Conservation (phyloP, 139 green algal genomes). For the Micractinium conductrix region DNA sequence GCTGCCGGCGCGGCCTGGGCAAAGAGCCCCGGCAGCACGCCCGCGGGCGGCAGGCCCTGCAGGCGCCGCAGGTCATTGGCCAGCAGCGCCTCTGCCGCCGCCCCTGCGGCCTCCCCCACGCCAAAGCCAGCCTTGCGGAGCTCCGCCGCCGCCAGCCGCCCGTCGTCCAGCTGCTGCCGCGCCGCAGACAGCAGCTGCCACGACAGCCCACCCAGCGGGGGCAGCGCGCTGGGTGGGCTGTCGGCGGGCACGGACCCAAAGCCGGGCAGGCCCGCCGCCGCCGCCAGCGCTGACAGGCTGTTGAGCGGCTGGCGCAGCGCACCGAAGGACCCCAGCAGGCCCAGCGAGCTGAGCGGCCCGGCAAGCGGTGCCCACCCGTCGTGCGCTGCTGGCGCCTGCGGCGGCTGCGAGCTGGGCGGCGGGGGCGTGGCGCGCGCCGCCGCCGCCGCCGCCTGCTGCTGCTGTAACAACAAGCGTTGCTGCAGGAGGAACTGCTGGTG, state of each 20-base stretch:
- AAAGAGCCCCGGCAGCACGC: neutral
- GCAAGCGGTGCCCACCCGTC: too few species aligned
- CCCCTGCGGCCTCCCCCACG: neutral
- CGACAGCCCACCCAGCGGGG: neutral
- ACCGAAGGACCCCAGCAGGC: too few species aligned
- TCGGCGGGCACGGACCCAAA: too few species aligned
- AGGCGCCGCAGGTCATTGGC: neutral
- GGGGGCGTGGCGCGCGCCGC: neutral
- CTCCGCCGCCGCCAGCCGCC: neutral
- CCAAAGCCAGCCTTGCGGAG: neutral
- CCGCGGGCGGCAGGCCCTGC: neutral
- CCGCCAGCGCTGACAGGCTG: too few species aligned
- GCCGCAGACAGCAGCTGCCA: conserved; percentile 12
- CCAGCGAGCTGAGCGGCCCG: too few species aligned
- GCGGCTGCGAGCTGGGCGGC: neutral
- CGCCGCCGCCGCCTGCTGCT: neutral
- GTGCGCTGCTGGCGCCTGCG: neutral
- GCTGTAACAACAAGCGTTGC: conserved; percentile 1
- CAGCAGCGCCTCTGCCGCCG: neutral
- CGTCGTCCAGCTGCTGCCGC: neutral
- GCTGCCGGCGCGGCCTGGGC: neutral
- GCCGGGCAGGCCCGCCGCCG: too few species aligned
- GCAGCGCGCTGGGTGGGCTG: too few species aligned
- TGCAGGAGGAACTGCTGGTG: conserved; percentile 1
- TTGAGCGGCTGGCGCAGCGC: too few species aligned